Evolutionary conservation across 176 grass and related monocot genomes (phyloP), one percentile per base, ranked within the genome.

Genomic region (Tillandsia fasciculata): DNA sequence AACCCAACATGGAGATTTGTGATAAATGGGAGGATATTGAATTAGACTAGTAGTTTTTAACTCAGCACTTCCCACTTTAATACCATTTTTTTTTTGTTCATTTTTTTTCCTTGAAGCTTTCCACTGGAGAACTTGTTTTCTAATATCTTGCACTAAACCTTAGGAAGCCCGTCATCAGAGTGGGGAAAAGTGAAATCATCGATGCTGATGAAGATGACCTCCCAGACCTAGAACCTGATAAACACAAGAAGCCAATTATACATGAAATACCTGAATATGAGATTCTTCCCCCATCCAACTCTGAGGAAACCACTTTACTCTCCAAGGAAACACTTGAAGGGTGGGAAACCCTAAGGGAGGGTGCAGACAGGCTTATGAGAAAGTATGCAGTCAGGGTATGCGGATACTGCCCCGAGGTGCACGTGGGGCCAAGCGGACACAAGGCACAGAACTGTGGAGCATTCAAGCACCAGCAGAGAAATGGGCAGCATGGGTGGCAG

Each of bases 401-500:
- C 11, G 94, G 94, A 61, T 97, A 97, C 71, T 93, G 89, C 48
- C 94, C 94, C 1, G 94, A 93, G 75, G 71, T 97, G 63, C 87
- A 97, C 57, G 79, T 93, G 0, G 94, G 94, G 17, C 67, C 84
- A 22, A 90, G 77, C 49, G 94, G 94, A 20, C 89, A 97, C 67
- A 97, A 97, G 79, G 89, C 94, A 26, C 77, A 84, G 48, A 97
- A 97, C 51, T 97, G 94, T 72, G 89, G 94, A 11, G 89, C 94
- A 58, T 80, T 83, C 78, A 97, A 93, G 84, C 94, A 97, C 67
- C 94, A 97, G 69, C 94, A 97, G 72, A 86, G 94, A 71, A 97
- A 97, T 75, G 94, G 94, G 12, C 94, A 97, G 28, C 94, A 97
- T 49, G 86, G 89, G 8, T 97, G 94, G 94, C 89, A 97, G 53